Percentiles rank a stretch among this genome's conserved stretches.
Evolutionary conservation across 2,329 filamentous ascomycete species (phyloP).

Genomic region (Epicoccum sorghinum): DNA sequence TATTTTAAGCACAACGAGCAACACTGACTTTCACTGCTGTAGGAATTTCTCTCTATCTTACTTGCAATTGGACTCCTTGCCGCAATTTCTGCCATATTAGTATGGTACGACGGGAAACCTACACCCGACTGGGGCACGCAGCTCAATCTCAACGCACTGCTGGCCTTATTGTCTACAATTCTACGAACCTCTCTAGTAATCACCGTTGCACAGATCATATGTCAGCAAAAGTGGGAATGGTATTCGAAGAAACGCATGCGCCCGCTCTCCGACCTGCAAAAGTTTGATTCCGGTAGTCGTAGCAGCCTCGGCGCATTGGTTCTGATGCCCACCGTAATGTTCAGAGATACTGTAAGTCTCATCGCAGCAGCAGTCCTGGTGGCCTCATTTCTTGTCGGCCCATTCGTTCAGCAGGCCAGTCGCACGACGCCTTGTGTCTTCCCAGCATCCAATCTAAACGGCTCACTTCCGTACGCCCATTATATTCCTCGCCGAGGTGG

Average conservation of each 20-base stretch:
- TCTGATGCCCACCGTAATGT: background rate
- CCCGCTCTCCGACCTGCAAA: background rate
- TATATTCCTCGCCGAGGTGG: background rate
- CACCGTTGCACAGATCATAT: conserved; percentile 2
- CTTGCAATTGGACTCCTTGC: background rate
- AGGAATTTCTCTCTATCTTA: no score
- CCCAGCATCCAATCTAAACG: background rate
- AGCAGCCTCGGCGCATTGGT: background rate
- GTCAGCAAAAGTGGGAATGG: background rate
- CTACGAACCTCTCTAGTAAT: background rate
- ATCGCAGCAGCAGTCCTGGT: background rate
- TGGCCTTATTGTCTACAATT: background rate
- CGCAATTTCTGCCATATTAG: background rate
- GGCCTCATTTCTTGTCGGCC: conserved; percentile 1
- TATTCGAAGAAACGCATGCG: background rate
- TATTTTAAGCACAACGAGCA: no score
- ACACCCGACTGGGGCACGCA: conserved; percentile 3
- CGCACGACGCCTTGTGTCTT: background rate
- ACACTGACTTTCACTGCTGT: no score
- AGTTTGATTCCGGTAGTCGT: conserved; percentile 4
- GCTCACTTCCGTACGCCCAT: background rate
- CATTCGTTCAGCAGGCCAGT: conserved; percentile 6
- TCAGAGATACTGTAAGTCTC: background rate
- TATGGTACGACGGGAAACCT: background rate
- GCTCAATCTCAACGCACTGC: conserved; percentile 1